Percentiles rank a stretch among this genome's conserved stretches.
phyloP scores from a whole-genome alignment of 2,329 filamentous ascomycete genomes.

The Parafenestella ontariensis region DNA sequence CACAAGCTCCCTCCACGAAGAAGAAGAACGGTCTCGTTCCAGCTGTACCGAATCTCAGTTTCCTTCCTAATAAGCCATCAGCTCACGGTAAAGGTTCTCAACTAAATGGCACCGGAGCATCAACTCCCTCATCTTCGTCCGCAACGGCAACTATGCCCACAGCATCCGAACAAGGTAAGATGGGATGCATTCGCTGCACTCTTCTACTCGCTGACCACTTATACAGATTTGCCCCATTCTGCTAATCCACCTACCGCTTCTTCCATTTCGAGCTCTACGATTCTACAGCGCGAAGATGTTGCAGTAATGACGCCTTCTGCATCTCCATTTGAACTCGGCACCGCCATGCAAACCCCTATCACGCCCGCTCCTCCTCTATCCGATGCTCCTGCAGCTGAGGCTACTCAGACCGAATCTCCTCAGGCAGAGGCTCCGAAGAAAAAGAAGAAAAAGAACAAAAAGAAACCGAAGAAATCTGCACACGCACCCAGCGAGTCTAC shows the following conservation, averaged over 20 bases:
- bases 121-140: neutral
- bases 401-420: neutral
- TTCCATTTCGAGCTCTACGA: conserved; percentile 9
- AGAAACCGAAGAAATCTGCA: conserved; percentile 43
- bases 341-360: conserved; percentile 4
- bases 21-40: conserved; percentile 11
- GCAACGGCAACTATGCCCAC: too few relatives aligned
- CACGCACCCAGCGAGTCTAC: neutral
- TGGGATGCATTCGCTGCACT: neutral
- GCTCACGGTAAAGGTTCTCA: conserved; percentile 3
- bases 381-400: neutral
- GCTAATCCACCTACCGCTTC: neutral
- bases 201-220: neutral
- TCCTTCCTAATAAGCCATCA: neutral
- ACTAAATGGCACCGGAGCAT: neutral
- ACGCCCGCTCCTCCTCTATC: neutral
- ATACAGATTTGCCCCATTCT: neutral
- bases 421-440: conserved; percentile 8
- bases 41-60: neutral
- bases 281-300: conserved; percentile 3
- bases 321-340: conserved; percentile 1
- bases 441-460: conserved; percentile 37
- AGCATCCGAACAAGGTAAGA: conserved; percentile 5
- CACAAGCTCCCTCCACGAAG: neutral
- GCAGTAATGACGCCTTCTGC: conserved; percentile 1